Percentiles rank a stretch among this genome's conserved stretches.
Conservation (phyloP, 805 yeast species). For the Schwanniomyces pseudopolymorphus region DNA sequence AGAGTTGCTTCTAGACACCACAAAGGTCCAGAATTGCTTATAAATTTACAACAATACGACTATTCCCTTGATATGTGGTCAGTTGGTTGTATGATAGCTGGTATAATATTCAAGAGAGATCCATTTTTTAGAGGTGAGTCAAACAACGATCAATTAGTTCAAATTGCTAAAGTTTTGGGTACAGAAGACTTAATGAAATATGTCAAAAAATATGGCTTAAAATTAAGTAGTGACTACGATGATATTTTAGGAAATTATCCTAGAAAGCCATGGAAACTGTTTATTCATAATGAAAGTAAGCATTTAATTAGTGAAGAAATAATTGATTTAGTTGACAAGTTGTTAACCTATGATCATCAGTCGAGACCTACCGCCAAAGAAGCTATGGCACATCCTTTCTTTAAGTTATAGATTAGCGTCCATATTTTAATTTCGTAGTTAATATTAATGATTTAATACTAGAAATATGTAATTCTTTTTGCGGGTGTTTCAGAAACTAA, state of each 20-base stretch:
- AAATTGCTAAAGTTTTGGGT: slow-evolving; percentile 84
- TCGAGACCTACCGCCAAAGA: slow-evolving; percentile 85
- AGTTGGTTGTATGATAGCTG: slow-evolving; percentile 88
- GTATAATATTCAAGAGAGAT: slow-evolving; percentile 85
- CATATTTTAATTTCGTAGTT: not conserved
- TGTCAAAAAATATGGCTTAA: slow-evolving; percentile 67
- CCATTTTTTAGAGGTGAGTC: slow-evolving; percentile 92
- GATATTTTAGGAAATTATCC: slow-evolving; percentile 67
- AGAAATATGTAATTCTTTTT: not conserved
- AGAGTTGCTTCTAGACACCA: slow-evolving; percentile 91
- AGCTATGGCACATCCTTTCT: slow-evolving; percentile 70
- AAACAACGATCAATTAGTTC: slow-evolving; percentile 87
- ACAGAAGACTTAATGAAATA: slow-evolving; percentile 75
- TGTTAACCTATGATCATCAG: slow-evolving; percentile 84
- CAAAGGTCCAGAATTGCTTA: slow-evolving; percentile 89
- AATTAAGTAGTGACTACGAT: slow-evolving; percentile 72
- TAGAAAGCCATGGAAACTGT: slow-evolving; percentile 83
- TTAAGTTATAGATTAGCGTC: slow-evolving; percentile 15
- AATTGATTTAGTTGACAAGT: slow-evolving; percentile 75
- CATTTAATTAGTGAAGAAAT: slow-evolving; percentile 66
- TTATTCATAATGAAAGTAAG: slow-evolving; percentile 68
- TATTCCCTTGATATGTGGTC: slow-evolving; percentile 94
- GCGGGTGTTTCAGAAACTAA: not conserved
- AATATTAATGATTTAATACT: not conserved
- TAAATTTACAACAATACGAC: slow-evolving; percentile 84